Conservation (phyloP, 257 asterid species). For the Ballota nigra region DNA sequence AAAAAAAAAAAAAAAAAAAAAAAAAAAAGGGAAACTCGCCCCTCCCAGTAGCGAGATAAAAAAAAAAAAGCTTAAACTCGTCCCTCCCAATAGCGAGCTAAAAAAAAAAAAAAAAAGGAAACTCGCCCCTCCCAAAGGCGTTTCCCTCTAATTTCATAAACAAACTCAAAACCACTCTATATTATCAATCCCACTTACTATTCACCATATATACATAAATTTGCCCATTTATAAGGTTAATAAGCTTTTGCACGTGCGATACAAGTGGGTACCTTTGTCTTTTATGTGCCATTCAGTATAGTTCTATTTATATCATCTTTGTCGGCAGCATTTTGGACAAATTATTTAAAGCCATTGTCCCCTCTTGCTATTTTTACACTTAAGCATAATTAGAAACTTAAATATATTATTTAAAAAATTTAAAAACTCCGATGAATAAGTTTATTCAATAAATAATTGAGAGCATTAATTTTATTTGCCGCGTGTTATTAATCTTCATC, state of each 20-base stretch:
- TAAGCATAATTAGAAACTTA: not conserved
- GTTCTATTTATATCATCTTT: not conserved
- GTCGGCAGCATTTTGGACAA: constrained; percentile 20
- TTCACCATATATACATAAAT: no score
- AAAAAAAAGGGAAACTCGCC: no score
- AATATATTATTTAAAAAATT: not conserved
- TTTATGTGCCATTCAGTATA: not conserved
- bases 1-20: no score
- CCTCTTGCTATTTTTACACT: not conserved
- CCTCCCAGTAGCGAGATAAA: no score
- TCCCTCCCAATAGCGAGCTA: no score
- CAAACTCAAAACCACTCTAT: no score
- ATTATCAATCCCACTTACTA: no score
- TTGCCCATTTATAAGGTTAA: not conserved
- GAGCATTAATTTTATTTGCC: not conserved
- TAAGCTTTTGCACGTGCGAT: constrained; percentile 12
- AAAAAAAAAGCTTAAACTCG: no score
- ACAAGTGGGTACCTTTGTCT: not conserved
- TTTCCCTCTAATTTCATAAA: no score
- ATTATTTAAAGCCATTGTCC: not conserved
- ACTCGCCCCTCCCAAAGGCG: no score
- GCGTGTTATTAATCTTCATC: not conserved
- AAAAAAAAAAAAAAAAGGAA: no score
- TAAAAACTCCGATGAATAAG: not conserved
- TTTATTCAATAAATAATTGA: not conserved